These are phyloP conservation scores for Aspergillus alliaceus DNA, from an alignment of 2,329 filamentous ascomycete genomes.

Conservation along the genomic window DNA sequence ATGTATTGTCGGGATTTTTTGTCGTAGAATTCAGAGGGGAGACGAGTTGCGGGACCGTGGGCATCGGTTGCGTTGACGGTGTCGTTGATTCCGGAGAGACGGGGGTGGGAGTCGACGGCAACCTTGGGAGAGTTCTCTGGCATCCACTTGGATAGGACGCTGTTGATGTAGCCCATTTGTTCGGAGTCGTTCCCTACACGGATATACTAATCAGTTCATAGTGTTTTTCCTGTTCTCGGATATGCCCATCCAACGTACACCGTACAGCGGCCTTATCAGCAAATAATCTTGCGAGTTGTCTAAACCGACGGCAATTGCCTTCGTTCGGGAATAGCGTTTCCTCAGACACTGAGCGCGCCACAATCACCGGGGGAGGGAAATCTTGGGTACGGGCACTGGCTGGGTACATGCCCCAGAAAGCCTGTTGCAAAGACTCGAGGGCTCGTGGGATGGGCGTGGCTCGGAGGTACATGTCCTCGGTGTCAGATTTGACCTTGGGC, in stretches of 20 bases:
- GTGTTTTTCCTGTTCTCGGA: background rate
- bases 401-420: constrained; percentile 75
- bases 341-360: constrained; percentile 64
- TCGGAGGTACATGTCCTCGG: constrained; percentile 69
- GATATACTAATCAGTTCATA: background rate
- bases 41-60: constrained; percentile 74
- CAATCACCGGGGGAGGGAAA: constrained; percentile 64
- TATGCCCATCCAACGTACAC: constrained; percentile 47
- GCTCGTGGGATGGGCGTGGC: constrained; percentile 73
- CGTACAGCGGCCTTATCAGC: constrained; percentile 68
- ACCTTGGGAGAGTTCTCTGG: constrained; percentile 66
- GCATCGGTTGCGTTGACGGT: constrained; percentile 86
- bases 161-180: constrained; percentile 82
- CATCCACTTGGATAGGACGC: constrained; percentile 81
- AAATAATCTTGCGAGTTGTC: constrained; percentile 67
- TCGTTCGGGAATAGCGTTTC: constrained; percentile 83
- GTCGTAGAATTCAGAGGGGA: constrained; percentile 89
- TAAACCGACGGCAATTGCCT: constrained; percentile 69
- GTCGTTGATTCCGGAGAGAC: constrained; percentile 89
- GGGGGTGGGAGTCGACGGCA: constrained; percentile 79
- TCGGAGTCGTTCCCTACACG: constrained; percentile 63
- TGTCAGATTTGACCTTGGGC: constrained; percentile 56
- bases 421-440: constrained; percentile 74
- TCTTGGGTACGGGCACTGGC: constrained; percentile 47
- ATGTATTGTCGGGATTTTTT: constrained; percentile 67